Conservation (phyloP, 2,329 filamentous ascomycete genomes). For the Arachnopeziza araneosa region DNA sequence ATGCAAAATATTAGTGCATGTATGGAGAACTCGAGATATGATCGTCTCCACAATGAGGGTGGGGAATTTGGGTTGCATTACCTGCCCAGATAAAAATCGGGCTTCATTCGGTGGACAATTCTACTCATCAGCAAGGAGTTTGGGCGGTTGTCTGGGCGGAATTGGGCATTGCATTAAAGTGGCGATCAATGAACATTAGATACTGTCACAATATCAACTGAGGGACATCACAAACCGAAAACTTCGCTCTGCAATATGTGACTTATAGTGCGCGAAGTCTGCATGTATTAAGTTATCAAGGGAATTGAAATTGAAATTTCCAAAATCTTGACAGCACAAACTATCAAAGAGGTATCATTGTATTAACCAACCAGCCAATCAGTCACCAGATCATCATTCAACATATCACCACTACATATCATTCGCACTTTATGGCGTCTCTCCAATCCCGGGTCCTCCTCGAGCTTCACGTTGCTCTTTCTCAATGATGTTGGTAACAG, state of each 20-base stretch:
- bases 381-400: not conserved
- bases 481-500: constrained; percentile 70
- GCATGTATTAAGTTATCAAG: not conserved
- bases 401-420: not conserved
- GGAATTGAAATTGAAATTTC: not conserved
- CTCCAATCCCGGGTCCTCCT: constrained; percentile 23
- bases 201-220: constrained; percentile 4
- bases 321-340: not conserved
- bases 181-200: not conserved
- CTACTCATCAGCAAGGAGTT: not conserved
- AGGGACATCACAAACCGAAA: not conserved
- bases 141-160: not conserved
- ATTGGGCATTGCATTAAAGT: not conserved
- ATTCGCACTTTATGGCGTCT: constrained; percentile 11
- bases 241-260: not conserved
- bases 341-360: not conserved
- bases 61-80: not conserved
- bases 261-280: not conserved
- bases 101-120: not conserved
- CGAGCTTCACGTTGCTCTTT: constrained; percentile 34
- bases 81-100: not conserved
- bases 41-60: not conserved
- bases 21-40: not conserved
- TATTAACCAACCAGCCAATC: not conserved
- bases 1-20: not conserved